These are phyloP conservation scores for Arthrobotrys musiformis DNA, from an alignment of 2,329 filamentous ascomycete species.

Conservation along the genomic window DNA sequence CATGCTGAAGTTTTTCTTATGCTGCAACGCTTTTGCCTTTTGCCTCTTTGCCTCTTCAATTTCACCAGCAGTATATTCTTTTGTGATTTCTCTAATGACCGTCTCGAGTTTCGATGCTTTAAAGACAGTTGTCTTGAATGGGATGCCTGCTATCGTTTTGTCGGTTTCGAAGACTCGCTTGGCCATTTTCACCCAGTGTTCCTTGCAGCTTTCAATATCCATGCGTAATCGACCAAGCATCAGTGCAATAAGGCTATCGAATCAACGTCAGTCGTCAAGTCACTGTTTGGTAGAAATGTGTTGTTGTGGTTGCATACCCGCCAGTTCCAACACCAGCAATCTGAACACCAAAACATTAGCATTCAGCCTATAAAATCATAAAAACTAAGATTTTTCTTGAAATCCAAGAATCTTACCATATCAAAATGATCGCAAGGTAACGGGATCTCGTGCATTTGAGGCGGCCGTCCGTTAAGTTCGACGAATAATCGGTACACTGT, in stretches of 20 bases:
- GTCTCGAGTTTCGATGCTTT: constrained; percentile 96
- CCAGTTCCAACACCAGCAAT: constrained; percentile 54
- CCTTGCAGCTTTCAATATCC: constrained; percentile 94
- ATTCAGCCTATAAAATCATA: background rate
- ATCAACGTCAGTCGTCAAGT: background rate
- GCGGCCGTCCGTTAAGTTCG: constrained; percentile 47
- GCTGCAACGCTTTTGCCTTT: constrained; percentile 1
- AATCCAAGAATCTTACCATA: constrained; percentile 27
- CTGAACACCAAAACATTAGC: constrained; percentile 38
- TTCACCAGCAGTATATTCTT: constrained; percentile 78
- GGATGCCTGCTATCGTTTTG: constrained; percentile 95
- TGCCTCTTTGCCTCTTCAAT: constrained; percentile 65
- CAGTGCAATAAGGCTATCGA: constrained; percentile 62
- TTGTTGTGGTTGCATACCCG: constrained; percentile 39
- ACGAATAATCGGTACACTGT: constrained; percentile 52
- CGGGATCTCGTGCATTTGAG: constrained; percentile 54
- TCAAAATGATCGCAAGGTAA: constrained; percentile 53
- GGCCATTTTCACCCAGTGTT: constrained; percentile 94
- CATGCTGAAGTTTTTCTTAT: constrained; percentile 15
- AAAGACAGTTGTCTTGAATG: constrained; percentile 87
- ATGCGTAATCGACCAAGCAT: constrained; percentile 94
- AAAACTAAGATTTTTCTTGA: background rate
- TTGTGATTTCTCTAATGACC: constrained; percentile 86
- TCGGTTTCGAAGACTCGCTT: constrained; percentile 95
- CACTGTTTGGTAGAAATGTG: constrained; percentile 12